Conservation (phyloP, 1,284 basidiomycete species). For the Fomitopsis palustris region DNA sequence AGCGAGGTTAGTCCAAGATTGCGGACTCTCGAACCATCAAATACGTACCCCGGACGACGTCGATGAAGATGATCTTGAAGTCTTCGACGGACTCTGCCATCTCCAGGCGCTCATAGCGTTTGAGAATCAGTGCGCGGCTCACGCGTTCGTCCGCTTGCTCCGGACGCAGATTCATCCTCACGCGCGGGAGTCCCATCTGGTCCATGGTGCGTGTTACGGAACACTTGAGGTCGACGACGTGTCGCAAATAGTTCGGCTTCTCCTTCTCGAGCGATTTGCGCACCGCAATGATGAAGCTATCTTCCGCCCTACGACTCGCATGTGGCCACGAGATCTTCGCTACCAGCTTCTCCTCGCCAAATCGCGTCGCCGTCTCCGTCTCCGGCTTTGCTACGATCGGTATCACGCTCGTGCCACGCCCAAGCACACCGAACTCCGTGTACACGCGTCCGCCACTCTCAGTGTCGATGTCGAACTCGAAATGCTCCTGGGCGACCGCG, state of each 20-base stretch:
- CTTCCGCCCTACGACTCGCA: not conserved
- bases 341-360: not conserved
- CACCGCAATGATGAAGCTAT: not conserved
- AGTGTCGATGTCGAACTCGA: not conserved
- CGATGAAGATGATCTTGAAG: slow-evolving; percentile 19
- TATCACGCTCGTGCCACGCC: not conserved
- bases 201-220: slow-evolving; percentile 3
- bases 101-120: slow-evolving; percentile 17
- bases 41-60: slow-evolving; percentile 22
- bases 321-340: slow-evolving; percentile 9
- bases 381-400: not conserved
- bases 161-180: not conserved
- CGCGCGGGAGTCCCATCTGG: not conserved
- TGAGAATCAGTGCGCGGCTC: slow-evolving; percentile 10
- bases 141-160: not conserved
- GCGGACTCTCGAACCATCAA: not conserved
- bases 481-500: not conserved
- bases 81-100: slow-evolving; percentile 14
- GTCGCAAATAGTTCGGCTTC: not conserved
- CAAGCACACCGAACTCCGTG: not conserved
- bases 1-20: not conserved
- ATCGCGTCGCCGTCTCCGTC: not conserved
- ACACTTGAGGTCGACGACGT: slow-evolving; percentile 8
- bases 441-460: not conserved
- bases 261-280: not conserved